Evolutionary conservation across 352 stramenopile species (phyloP), one percentile per base, ranked within the genome.

Genomic region (Phytophthora syringae): DNA sequence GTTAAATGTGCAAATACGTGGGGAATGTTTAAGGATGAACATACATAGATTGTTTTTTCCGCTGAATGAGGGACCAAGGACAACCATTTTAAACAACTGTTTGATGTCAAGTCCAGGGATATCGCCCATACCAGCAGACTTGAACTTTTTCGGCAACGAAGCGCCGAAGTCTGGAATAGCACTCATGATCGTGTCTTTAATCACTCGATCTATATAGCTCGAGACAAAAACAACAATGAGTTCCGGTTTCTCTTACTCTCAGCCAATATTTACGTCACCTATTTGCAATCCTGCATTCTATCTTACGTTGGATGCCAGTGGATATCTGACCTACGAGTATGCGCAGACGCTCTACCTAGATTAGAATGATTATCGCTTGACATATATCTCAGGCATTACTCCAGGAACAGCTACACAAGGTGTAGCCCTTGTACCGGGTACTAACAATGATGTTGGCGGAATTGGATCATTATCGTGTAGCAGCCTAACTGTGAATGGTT

Each of bases 211-310:
- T 69, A 69, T 69, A 69, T 69, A 64, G 52, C 16, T 34, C 21
- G 11, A 40, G 21, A 59, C 22, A 69, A 64, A 69, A n/a, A n/a
- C n/a, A n/a, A n/a, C n/a, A n/a, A n/a, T 69, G 49, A 53, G 43
- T 52, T 57, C 51, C 16, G 60, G 52, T 24, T 69, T 69, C 40
- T 53, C 43, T 40, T 64, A 64, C 52, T 45, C 61, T 7, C 47
- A 51, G 4, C 61, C 61, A 32, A 66, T 20, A 27, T 60, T 63
- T 36, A 2, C 13, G 15, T 56, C 27, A 7, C n/a, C 52, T 21
- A 70, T 64, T 11, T 66, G 66, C 36, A 64, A 70, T 22, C 55
- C 52, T 21, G 47, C 43, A 25, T 70, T 70, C 51, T 71, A 61
- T 39, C 39, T 58, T 5, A 28, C 37, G 16, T 52, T 58, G 22